Conservation (phyloP, 192 early-diverging fungal species). For the Backusella parvicylindrica region DNA sequence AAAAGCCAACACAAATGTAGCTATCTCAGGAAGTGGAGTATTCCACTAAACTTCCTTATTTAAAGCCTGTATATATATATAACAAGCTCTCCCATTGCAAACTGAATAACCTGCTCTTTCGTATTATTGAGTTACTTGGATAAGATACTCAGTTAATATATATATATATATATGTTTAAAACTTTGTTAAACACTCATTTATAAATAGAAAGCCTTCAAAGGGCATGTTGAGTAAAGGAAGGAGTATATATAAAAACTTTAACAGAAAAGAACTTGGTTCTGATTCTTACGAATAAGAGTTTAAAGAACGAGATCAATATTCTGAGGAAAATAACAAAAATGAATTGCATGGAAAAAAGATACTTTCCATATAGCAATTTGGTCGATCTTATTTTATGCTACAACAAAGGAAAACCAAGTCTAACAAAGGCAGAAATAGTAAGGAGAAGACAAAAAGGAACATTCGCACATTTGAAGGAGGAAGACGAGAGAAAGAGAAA, state of each 20-base stretch:
- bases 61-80: no score
- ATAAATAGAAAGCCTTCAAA: constrained; percentile 64
- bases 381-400: constrained; percentile 1
- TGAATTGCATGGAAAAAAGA: neutral
- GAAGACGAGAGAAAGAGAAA: neutral
- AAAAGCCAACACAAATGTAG: no score
- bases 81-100: no score
- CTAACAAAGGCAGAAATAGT: neutral
- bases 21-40: no score
- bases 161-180: no score
- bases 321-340: constrained; percentile 7
- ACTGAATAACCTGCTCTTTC: no score
- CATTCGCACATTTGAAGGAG: neutral
- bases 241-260: constrained; percentile 84
- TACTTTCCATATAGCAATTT: neutral
- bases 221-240: constrained; percentile 91
- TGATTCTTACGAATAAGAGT: constrained; percentile 22
- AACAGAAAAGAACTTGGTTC: constrained; percentile 50
- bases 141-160: no score
- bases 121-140: constrained; percentile 92
- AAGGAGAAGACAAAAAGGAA: neutral
- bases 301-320: constrained; percentile 15
- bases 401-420: neutral
- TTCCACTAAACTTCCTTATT: no score
- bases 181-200: neutral